These are phyloP conservation scores for Plasmopara viticola DNA, from an alignment of 352 stramenopile species.

Conservation along the genomic window DNA sequence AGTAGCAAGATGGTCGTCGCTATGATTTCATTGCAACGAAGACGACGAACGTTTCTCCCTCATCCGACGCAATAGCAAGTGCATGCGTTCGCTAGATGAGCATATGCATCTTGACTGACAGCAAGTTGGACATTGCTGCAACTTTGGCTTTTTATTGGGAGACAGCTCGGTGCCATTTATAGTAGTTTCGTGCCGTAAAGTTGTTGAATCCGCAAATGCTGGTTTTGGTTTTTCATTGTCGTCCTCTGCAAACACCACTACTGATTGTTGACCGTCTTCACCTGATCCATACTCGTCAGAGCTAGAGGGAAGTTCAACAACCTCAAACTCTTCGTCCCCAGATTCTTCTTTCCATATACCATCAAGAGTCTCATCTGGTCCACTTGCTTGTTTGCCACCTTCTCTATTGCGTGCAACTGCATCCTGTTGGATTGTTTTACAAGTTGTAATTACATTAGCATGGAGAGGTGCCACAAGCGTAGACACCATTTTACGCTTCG, in stretches of 20 bases:
- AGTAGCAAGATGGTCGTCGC: slow-evolving; percentile 5
- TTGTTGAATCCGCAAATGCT: background rate
- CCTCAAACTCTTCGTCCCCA: slow-evolving; percentile 58
- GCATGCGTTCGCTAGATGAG: slow-evolving; percentile 33
- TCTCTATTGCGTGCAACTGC: background rate
- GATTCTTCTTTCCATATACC: slow-evolving; percentile 29
- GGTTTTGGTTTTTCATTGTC: background rate
- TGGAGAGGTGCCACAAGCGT: slow-evolving; percentile 19
- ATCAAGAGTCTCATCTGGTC: slow-evolving; percentile 10
- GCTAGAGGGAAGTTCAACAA: slow-evolving; percentile 58
- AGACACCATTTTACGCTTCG: slow-evolving; percentile 20
- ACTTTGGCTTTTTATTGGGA: slow-evolving; percentile 46
- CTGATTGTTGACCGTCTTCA: slow-evolving; percentile 11
- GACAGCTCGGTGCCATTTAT: slow-evolving; percentile 2
- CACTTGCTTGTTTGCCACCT: slow-evolving; percentile 2
- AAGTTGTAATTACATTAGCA: slow-evolving; percentile 1
- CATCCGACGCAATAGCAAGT: slow-evolving; percentile 34
- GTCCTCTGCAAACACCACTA: background rate
- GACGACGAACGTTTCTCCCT: slow-evolving; percentile 31
- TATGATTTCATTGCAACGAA: slow-evolving; percentile 16
- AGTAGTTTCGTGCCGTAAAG: slow-evolving; percentile 1
- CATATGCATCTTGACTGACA: slow-evolving; percentile 30
- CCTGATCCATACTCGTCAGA: slow-evolving; percentile 27
- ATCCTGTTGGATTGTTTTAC: slow-evolving; percentile 1
- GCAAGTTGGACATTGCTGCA: slow-evolving; percentile 30